Evolutionary conservation across 176 grass and related monocot species (phyloP).

Genomic region (Aegilops umbellulata): DNA sequence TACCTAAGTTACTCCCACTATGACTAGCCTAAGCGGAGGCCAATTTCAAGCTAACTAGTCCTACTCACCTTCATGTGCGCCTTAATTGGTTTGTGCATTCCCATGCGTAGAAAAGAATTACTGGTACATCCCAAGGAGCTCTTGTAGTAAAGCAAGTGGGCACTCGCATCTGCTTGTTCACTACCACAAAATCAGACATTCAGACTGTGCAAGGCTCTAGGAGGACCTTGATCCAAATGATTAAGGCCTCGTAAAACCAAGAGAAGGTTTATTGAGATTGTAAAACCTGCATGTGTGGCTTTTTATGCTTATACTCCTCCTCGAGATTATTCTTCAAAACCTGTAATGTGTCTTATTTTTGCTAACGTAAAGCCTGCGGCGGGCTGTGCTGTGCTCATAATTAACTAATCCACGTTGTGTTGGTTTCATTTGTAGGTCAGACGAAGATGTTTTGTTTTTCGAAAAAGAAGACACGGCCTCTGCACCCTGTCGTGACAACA

Average conservation of each 20-base stretch:
- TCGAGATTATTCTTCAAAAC: not conserved
- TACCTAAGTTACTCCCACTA: no score
- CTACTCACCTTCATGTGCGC: conserved; percentile 37
- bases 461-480: no score
- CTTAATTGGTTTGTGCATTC: conserved; percentile 47
- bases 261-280: conserved; percentile 44
- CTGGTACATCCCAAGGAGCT: conserved; percentile 36
- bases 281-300: conserved; percentile 11
- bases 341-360: not conserved
- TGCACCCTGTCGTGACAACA: no score
- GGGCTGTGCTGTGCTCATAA: not conserved
- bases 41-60: no score
- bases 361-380: not conserved
- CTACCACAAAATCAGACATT: conserved; percentile 27
- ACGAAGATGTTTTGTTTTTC: no score
- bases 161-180: conserved; percentile 2
- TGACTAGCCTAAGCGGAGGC: no score
- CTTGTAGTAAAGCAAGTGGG: conserved; percentile 11
- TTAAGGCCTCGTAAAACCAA: conserved; percentile 27
- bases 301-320: not conserved
- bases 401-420: not conserved
- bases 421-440: not conserved
- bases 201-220: conserved; percentile 50
- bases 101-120: conserved; percentile 29
- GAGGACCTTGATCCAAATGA: conserved; percentile 44